Percentiles rank a stretch among this genome's conserved stretches.
Conservation (phyloP, 306 rosid genomes). For the Boehmeria nivea region DNA sequence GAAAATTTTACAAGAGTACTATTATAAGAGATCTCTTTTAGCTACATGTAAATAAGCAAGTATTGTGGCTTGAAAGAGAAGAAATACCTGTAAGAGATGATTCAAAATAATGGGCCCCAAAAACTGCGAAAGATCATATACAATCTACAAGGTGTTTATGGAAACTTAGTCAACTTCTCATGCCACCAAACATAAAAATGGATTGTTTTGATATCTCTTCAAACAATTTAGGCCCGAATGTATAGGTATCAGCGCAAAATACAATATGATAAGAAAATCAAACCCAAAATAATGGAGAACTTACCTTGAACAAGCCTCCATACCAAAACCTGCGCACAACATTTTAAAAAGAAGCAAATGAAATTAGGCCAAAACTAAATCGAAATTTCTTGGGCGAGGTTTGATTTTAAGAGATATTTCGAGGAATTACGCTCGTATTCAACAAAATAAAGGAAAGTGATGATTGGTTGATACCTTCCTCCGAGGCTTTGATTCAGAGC, state of each 20-base stretch:
- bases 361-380: constrained; percentile 11
- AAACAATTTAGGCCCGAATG: no score
- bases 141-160: constrained; percentile 46
- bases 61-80: constrained; percentile 14
- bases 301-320: constrained; percentile 79
- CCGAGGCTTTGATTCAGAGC: constrained; percentile 81
- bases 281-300: neutral
- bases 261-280: no score
- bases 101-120: constrained; percentile 66
- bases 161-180: constrained; percentile 14
- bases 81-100: constrained; percentile 58
- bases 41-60: constrained; percentile 4
- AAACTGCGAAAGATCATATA: constrained; percentile 72
- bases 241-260: no score
- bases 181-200: no score
- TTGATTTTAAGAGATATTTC: neutral
- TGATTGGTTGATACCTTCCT: constrained; percentile 70
- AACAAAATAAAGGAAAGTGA: no score
- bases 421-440: no score
- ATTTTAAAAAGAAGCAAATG: constrained; percentile 22
- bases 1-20: neutral
- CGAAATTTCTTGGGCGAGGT: neutral
- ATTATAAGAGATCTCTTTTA: neutral
- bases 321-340: constrained; percentile 66
- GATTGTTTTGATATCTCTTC: no score